phyloP scores from a whole-genome alignment of 140 eudicot genomes.

The Ambrosia hybrid region DNA sequence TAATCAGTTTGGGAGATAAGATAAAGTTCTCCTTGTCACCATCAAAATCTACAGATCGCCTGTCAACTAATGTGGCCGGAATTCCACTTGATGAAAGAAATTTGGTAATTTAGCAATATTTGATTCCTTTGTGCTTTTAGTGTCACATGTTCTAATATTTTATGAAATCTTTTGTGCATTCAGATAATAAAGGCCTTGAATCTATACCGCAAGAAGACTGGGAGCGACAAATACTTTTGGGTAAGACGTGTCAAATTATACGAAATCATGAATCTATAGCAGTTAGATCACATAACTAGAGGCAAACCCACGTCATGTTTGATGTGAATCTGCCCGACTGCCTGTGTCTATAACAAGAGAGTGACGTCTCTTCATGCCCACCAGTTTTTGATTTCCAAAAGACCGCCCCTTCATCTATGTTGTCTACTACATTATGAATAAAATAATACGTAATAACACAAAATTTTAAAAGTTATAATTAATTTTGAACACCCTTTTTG shows the following conservation, averaged over 20 bases:
- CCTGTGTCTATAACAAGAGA: too few species aligned
- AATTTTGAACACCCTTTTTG: not conserved
- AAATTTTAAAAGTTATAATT: not conserved
- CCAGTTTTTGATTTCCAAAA: too few species aligned
- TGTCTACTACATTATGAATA: too few species aligned
- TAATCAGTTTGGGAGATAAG: conserved; percentile 90
- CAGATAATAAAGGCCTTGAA: conserved; percentile 96
- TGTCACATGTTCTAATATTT: not conserved
- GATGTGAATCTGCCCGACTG: not conserved
- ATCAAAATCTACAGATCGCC: conserved; percentile 75
- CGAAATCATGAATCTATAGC: conserved; percentile 1
- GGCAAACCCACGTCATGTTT: not conserved
- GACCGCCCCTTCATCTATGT: too few species aligned
- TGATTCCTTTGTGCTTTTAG: conserved; percentile 8
- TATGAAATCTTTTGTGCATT: conserved; percentile 25
- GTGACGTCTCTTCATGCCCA: too few species aligned
- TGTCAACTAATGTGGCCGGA: conserved; percentile 90
- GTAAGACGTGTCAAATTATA: conserved; percentile 37
- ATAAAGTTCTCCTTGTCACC: conserved; percentile 94
- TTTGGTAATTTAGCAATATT: conserved; percentile 52
- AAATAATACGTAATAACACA: too few species aligned
- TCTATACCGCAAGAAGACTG: conserved; percentile 85
- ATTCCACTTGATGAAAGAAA: conserved; percentile 94
- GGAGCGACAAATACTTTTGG: conserved; percentile 85
- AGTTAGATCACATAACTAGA: not conserved